A percentile compares a stretch with the other conserved stretches of the same genome.
Evolutionary conservation across 179 eudicot species (phyloP).

Genomic region (Beta macrorhiza): DNA sequence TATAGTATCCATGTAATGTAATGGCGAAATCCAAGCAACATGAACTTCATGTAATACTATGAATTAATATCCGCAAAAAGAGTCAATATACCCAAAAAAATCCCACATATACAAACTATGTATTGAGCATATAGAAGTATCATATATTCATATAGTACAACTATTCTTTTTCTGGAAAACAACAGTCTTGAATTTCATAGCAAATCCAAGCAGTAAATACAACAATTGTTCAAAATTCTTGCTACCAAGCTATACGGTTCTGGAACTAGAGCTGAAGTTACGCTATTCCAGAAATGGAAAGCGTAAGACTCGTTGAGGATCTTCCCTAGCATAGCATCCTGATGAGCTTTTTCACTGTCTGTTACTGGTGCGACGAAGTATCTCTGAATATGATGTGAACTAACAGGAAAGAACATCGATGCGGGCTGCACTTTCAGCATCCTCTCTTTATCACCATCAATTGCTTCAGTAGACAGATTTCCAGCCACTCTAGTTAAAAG

Average conservation of each 20-base stretch:
- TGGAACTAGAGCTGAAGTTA: slow-evolving; percentile 69
- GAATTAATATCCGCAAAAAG: no score
- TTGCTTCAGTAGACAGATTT: slow-evolving; percentile 40
- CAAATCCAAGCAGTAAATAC: slow-evolving; percentile 64
- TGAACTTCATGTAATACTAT: no score
- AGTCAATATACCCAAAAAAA: no score
- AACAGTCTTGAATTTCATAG: slow-evolving; percentile 30
- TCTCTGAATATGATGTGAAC: slow-evolving; percentile 51
- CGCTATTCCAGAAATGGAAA: slow-evolving; percentile 72
- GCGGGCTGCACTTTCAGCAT: slow-evolving; percentile 60
- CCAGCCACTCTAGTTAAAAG: slow-evolving; percentile 80
- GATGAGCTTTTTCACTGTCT: slow-evolving; percentile 46
- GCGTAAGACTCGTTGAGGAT: slow-evolving; percentile 53
- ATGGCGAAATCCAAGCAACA: no score
- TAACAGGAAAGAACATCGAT: slow-evolving; percentile 62
- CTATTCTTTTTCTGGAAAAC: no score
- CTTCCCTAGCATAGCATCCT: slow-evolving; percentile 43
- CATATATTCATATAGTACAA: no score
- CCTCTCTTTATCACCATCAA: slow-evolving; percentile 25
- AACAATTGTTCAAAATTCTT: slow-evolving; percentile 48
- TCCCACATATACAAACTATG: no score
- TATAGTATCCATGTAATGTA: no score
- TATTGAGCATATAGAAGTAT: no score
- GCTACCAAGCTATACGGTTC: slow-evolving; percentile 69
- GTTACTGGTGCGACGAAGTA: slow-evolving; percentile 50